phyloP scores from a whole-genome alignment of 257 asterid genomes.

The Solanum medicagineum region DNA sequence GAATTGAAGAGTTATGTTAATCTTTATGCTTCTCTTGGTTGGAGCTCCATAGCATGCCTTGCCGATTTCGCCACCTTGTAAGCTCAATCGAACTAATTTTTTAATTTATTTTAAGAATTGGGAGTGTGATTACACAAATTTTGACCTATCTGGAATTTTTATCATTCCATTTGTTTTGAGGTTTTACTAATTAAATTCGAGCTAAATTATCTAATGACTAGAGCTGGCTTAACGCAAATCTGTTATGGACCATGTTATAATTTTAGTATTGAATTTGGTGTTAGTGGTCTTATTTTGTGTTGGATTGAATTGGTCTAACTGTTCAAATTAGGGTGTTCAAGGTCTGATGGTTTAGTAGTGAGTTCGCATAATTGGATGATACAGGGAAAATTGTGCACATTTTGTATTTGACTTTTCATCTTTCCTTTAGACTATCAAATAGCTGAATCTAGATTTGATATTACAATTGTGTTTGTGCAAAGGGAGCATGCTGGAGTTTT shows the following conservation, averaged over 20 bases:
- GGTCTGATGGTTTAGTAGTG: not conserved
- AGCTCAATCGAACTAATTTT: not conserved
- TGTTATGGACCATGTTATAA: not conserved
- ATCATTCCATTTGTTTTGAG: not conserved
- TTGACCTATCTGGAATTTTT: not conserved
- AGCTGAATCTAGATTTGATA: not conserved
- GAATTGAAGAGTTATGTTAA: slow-evolving; percentile 35
- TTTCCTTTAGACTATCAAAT: not conserved
- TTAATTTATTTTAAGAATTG: not conserved
- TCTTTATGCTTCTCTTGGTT: slow-evolving; percentile 68
- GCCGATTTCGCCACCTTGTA: slow-evolving; percentile 76
- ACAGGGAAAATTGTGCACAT: not conserved
- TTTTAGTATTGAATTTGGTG: not conserved
- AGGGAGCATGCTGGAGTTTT: not conserved
- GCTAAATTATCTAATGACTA: not conserved
- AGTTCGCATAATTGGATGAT: not conserved
- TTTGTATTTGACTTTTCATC: not conserved
- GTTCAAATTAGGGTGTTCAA: not conserved
- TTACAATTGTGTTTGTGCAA: not conserved
- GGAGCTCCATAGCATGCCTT: slow-evolving; percentile 67
- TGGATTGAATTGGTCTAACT: not conserved
- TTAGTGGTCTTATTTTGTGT: not conserved
- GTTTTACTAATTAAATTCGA: not conserved
- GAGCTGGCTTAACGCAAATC: not conserved
- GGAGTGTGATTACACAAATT: not conserved